Conservation (phyloP, 2,329 filamentous ascomycete genomes). For the Pseudogymnoascus sp. region DNA sequence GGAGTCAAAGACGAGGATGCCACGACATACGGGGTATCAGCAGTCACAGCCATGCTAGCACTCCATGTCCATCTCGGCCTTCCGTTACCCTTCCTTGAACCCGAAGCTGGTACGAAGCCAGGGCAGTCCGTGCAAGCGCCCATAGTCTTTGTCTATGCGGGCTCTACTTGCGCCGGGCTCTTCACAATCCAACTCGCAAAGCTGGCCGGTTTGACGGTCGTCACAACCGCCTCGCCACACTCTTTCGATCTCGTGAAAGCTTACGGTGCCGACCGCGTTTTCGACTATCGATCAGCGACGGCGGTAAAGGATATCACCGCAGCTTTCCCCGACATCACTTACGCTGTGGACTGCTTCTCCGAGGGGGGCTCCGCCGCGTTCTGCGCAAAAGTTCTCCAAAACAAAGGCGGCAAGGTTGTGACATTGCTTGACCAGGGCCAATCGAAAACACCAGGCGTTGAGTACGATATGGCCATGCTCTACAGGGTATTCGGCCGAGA, state of each 20-base stretch:
- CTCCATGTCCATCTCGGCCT: slow-evolving; percentile 23
- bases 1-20: slow-evolving; percentile 20
- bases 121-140: background rate
- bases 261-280: slow-evolving; percentile 41
- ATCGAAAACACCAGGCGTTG: slow-evolving; percentile 18
- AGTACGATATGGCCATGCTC: slow-evolving; percentile 22
- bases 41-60: slow-evolving; percentile 24
- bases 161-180: slow-evolving; percentile 43
- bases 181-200: slow-evolving; percentile 44
- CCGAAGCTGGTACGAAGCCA: slow-evolving; percentile 15
- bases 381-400: slow-evolving; percentile 21
- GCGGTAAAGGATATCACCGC: background rate
- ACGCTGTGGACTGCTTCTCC: slow-evolving; percentile 29
- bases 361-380: slow-evolving; percentile 27
- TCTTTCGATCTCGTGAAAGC: slow-evolving; percentile 41
- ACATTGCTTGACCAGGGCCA: slow-evolving; percentile 22
- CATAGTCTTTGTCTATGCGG: slow-evolving; percentile 43
- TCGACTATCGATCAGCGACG: slow-evolving; percentile 45
- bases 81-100: slow-evolving; percentile 19
- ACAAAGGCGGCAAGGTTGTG: slow-evolving; percentile 26
- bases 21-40: slow-evolving; percentile 30
- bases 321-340: slow-evolving; percentile 22
- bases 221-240: slow-evolving; percentile 40
- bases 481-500: slow-evolving; percentile 23
- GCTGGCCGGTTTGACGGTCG: slow-evolving; percentile 32